phyloP scores from a whole-genome alignment of 306 rosid species.

The Erythrophleum fordii region DNA sequence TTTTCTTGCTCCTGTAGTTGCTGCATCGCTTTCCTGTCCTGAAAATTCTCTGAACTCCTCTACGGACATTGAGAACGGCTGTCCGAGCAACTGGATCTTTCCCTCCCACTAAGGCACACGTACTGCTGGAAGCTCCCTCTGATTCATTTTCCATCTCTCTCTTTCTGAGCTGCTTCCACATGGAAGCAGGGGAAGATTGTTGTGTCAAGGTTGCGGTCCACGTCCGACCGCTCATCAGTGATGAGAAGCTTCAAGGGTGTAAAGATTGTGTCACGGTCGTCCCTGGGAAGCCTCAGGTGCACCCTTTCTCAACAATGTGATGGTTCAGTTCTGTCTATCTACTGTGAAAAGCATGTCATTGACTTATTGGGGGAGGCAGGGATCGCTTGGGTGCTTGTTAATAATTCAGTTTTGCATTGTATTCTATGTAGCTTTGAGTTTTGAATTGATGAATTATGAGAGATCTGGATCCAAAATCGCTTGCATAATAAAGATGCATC shows the following conservation, averaged over 20 bases:
- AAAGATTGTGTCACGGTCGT: conserved; percentile 94
- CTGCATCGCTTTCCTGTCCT: conserved; percentile 14
- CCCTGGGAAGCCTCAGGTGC: conserved; percentile 95
- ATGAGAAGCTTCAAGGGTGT: conserved; percentile 95
- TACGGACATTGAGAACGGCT: background rate
- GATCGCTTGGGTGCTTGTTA: background rate
- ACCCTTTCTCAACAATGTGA: conserved; percentile 36
- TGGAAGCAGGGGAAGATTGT: conserved; percentile 91
- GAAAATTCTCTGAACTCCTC: background rate
- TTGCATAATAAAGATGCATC: conserved; percentile 29
- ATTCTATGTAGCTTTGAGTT: conserved; percentile 26
- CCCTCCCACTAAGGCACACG: background rate
- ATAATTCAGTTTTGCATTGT: conserved; percentile 9
- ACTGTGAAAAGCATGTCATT: conserved; percentile 23
- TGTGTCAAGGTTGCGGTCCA: conserved; percentile 97
- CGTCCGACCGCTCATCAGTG: conserved; percentile 88
- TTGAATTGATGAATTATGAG: conserved; percentile 11
- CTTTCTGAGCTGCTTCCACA: conserved; percentile 43
- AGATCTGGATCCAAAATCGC: conserved; percentile 56
- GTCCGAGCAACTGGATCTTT: conserved; percentile 23
- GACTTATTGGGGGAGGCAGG: background rate
- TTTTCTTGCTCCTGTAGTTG: background rate
- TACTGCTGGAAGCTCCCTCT: conserved; percentile 2
- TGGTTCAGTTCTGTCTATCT: background rate
- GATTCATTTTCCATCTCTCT: conserved; percentile 26